Percentiles rank a stretch among this genome's conserved stretches.
phyloP scores from a whole-genome alignment of 805 yeast genomes.

The Saccharomyces paradoxus region DNA sequence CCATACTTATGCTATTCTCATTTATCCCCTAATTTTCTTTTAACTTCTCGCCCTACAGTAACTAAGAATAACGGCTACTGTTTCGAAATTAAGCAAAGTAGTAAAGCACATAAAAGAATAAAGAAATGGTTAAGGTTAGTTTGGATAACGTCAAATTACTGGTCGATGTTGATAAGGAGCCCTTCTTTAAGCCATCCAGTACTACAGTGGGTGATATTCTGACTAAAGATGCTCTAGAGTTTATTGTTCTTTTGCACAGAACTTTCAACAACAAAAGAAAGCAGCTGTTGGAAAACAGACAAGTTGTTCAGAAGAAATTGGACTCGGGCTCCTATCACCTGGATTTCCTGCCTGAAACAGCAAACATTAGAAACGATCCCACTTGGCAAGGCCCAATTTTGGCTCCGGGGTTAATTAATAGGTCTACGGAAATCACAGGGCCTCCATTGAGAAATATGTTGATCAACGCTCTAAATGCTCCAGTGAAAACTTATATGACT shows the following conservation, averaged over 20 bases:
- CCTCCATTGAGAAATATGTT: constrained; percentile 82
- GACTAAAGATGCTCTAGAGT: constrained; percentile 45
- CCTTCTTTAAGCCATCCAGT: constrained; percentile 31
- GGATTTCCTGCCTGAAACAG: constrained; percentile 62
- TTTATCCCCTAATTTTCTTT: neutral
- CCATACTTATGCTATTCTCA: neutral
- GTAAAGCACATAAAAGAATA: neutral
- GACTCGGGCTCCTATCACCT: constrained; percentile 51
- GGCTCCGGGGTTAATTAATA: constrained; percentile 64
- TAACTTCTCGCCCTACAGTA: neutral
- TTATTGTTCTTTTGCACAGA: constrained; percentile 66
- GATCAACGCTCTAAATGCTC: constrained; percentile 70
- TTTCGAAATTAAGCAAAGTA: neutral
- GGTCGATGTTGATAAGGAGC: constrained; percentile 27
- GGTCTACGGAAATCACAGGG: constrained; percentile 79
- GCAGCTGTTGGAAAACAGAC: constrained; percentile 53
- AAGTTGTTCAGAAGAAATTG: constrained; percentile 48
- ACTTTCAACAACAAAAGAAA: constrained; percentile 58
- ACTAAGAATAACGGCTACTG: neutral
- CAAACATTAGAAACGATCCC: constrained; percentile 57
- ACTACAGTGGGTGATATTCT: constrained; percentile 34
- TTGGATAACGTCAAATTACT: constrained; percentile 31
- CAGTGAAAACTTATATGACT: constrained; percentile 77
- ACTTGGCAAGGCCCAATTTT: constrained; percentile 64
- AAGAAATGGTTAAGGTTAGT: constrained; percentile 19